A percentile compares a stretch with the other conserved stretches of the same genome.
Conservation (phyloP, 2,329 filamentous ascomycete species). For the Phaeosphaeria sp. region DNA sequence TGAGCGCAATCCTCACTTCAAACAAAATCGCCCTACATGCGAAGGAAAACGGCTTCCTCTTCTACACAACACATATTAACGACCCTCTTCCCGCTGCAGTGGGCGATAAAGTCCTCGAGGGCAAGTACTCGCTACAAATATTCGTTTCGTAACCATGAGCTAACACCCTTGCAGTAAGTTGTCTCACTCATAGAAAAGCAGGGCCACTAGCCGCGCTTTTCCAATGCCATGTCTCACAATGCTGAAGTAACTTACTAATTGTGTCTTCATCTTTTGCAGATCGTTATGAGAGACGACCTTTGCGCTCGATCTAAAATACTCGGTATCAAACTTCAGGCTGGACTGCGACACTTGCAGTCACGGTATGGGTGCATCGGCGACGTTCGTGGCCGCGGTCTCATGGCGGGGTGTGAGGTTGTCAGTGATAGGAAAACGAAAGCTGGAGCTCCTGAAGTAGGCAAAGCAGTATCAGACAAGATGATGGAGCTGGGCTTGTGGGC, state of each 20-base stretch:
- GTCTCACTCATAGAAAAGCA: too few species aligned
- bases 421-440: conserved; percentile 57
- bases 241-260: too few species aligned
- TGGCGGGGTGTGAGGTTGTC: conserved; percentile 67
- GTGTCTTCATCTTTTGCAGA: too few species aligned
- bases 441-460: conserved; percentile 57
- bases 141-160: too few species aligned
- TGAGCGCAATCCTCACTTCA: conserved; percentile 65
- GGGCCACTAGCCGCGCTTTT: too few species aligned
- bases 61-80: conserved; percentile 69
- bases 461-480: conserved; percentile 56
- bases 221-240: too few species aligned
- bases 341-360: conserved; percentile 54
- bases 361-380: conserved; percentile 69
- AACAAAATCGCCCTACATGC: conserved; percentile 60
- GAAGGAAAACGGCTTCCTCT: conserved; percentile 60
- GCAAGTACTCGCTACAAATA: too few species aligned
- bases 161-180: too few species aligned
- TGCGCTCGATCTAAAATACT: conserved; percentile 54
- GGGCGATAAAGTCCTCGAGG: conserved; percentile 66
- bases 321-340: conserved; percentile 57
- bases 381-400: conserved; percentile 65
- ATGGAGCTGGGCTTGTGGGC: conserved; percentile 63
- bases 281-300: conserved; percentile 64
- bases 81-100: conserved; percentile 68